Evolutionary conservation across 2,329 filamentous ascomycete genomes (phyloP), one percentile per base, ranked within the genome.

Genomic region (Chalaropsis ovoidea): DNA sequence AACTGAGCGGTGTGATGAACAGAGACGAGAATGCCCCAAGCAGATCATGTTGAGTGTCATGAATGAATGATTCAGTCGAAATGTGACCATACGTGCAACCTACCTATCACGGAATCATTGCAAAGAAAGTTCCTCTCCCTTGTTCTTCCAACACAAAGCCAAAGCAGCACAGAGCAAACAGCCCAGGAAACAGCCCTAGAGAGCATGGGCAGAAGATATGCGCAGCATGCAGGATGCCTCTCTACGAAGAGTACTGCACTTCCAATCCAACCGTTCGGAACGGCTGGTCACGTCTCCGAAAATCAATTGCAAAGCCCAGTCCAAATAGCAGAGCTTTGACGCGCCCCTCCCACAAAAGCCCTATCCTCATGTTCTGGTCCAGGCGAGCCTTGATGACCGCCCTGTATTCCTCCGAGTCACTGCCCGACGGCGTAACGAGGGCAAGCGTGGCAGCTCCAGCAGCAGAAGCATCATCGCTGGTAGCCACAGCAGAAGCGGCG

Each of bases 311-410:
- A 66, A 90, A 90, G 10, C 94, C 94, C 52, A 96, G 80, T 71
- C 90, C 95, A 74, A 97, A 95, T 66, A 99, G 81, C 67, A 99
- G 78, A 70, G 95, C 93, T 77, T 97, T 96, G 67, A 95, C 83
- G 65, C 91, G 82, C 1, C 93, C 92, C 74, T 97, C 93, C 93
- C 94, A 99, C 24, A 97, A 77, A 62, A 97, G 74, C 0, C 91
- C 89, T 64, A 96, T 84, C 69, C 87, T 86, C 77, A 90, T 86
- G 70, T 92, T 88, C 77, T 96, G 92, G 73, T 96, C 91, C 63
- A 97, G 80, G 62, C 89, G 84, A 56, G 92, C 88, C 76, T 97
- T 99, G 69, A 99, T 76, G 41, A 97, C 92, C 6, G 92, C 93
- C 41, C 89, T 85, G 67, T 90, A 88, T 69, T 88, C 85, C 27